Evolutionary conservation across 192 early-diverging fungal species (phyloP).

Genomic region (Coemansia sp.): DNA sequence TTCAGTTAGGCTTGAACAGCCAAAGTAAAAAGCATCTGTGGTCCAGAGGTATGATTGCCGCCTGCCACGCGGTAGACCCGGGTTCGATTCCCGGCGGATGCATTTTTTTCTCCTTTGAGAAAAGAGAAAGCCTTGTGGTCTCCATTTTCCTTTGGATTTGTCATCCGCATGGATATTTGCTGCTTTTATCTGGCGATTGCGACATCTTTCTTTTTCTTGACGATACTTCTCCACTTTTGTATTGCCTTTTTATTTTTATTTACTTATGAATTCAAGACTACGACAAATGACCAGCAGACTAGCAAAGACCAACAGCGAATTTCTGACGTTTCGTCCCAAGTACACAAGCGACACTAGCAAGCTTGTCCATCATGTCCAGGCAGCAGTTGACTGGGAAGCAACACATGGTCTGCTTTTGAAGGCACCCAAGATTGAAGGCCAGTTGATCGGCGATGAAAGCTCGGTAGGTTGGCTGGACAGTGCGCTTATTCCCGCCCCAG

Average conservation of each 20-base stretch:
- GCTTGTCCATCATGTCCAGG: conserved; percentile 50
- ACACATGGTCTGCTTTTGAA: conserved; percentile 81
- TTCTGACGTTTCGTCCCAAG: conserved; percentile 25
- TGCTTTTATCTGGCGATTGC: conserved; percentile 4
- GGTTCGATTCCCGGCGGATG: conserved; percentile 74
- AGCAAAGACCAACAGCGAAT: conserved; percentile 25
- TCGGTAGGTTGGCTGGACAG: conserved; percentile 29
- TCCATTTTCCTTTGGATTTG: background rate
- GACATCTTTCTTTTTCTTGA: background rate
- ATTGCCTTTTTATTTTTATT: background rate
- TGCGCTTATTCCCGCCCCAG: conserved; percentile 75
- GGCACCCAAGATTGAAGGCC: conserved; percentile 45
- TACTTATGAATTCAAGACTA: conserved; percentile 5
- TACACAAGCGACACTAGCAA: conserved; percentile 27
- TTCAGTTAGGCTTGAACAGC: too few species aligned
- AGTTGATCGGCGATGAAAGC: conserved; percentile 5
- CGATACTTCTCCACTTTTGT: background rate
- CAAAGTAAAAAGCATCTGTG: conserved; percentile 31
- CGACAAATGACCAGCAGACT: conserved; percentile 13
- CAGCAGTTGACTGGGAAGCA: conserved; percentile 81
- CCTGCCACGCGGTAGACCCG: conserved; percentile 78
- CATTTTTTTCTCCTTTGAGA: too few species aligned
- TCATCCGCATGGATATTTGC: conserved; percentile 4
- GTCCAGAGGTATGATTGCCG: conserved; percentile 70
- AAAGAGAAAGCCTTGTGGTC: too few species aligned